Conservation (phyloP, 208 protist genomes). For the Novymonas esmeraldas region DNA sequence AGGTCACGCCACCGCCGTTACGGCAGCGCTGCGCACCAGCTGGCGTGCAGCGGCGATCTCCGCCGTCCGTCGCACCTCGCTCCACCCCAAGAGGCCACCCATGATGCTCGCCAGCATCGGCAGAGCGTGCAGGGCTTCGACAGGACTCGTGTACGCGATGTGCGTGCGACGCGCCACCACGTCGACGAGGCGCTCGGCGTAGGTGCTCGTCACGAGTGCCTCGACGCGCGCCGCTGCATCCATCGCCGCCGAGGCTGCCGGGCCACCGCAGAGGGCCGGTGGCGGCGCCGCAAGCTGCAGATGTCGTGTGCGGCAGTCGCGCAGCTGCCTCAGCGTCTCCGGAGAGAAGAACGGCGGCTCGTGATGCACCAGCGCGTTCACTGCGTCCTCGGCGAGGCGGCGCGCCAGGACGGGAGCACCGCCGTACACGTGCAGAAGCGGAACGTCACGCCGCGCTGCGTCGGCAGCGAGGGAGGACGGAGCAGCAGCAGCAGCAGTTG, state of each 20-base stretch:
- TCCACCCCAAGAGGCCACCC: constrained; percentile 44
- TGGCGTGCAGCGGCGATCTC: constrained; percentile 48
- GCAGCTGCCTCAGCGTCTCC: constrained; percentile 5
- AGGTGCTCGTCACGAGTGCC: constrained; percentile 44
- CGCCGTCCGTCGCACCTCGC: constrained; percentile 8
- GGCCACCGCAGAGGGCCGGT: constrained; percentile 7
- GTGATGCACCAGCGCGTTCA: constrained; percentile 45
- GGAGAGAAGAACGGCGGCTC: constrained; percentile 25
- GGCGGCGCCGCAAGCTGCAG: constrained; percentile 34
- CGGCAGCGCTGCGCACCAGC: constrained; percentile 34
- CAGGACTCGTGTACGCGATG: constrained; percentile 77
- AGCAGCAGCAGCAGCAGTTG: too few relatives aligned
- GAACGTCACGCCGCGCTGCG: constrained; percentile 6
- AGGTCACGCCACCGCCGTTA: too few relatives aligned
- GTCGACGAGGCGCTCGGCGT: constrained; percentile 70
- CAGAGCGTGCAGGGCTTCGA: constrained; percentile 53
- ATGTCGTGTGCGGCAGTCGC: constrained; percentile 36
- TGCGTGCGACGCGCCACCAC: constrained; percentile 70
- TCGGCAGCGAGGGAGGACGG: too few relatives aligned
- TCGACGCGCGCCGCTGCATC: constrained; percentile 21
- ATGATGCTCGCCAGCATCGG: constrained; percentile 51
- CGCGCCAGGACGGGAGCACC: constrained; percentile 59
- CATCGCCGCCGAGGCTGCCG: constrained; percentile 1
- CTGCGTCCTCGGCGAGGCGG: constrained; percentile 56
- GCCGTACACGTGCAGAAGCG: constrained; percentile 75